Conservation (phyloP, 768 basidiomycete genomes). For the Chlorophyllum brunneum region DNA sequence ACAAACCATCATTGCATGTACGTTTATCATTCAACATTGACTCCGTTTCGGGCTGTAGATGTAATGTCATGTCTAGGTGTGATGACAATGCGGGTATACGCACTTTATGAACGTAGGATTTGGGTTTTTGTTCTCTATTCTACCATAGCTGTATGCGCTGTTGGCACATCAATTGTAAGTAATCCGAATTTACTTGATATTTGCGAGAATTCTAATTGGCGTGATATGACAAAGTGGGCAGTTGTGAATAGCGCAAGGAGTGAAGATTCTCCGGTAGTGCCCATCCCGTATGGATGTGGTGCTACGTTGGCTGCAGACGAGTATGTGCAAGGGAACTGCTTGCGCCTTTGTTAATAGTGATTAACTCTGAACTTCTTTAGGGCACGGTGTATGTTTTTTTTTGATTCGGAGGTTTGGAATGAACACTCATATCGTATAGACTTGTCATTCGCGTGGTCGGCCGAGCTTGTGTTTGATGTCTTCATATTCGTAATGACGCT, state of each 20-base stretch:
- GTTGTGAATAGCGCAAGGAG: not conserved
- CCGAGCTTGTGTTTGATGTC: constrained; percentile 34
- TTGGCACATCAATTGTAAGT: constrained; percentile 23
- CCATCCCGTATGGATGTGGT: constrained; percentile 1
- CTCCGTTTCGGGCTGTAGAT: not conserved
- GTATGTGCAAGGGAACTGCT: not conserved
- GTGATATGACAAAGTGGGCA: not conserved
- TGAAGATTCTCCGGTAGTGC: not conserved
- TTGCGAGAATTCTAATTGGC: not conserved
- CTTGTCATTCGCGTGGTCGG: constrained; percentile 33
- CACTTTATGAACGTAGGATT: constrained; percentile 30
- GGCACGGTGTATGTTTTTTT: not conserved
- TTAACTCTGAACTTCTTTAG: not conserved
- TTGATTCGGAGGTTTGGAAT: not conserved
- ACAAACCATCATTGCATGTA: constrained; percentile 35
- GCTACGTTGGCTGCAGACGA: not conserved
- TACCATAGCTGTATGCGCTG: constrained; percentile 19
- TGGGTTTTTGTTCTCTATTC: constrained; percentile 25
- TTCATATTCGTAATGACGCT: constrained; percentile 37
- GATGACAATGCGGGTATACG: constrained; percentile 36
- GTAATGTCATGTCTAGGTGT: constrained; percentile 24
- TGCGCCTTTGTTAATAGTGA: not conserved
- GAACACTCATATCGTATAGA: constrained; percentile 16
- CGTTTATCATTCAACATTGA: constrained; percentile 13
- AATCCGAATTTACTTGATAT: not conserved